Base-by-base conservation (phyloP, 805 yeast genomes). In the Metschnikowia hibisci region DNA sequence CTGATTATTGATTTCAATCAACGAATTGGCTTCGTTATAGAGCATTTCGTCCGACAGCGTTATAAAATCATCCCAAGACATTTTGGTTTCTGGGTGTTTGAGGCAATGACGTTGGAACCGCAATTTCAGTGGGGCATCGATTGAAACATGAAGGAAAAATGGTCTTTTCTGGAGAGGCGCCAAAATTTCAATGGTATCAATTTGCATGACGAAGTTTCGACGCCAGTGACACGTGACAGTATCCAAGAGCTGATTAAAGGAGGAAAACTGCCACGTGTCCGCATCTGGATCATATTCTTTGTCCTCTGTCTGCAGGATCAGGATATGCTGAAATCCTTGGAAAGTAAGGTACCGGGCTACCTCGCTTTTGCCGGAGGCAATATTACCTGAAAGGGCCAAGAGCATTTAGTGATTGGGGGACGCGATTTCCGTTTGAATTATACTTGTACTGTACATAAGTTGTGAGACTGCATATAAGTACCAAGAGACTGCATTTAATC, bases 61-160 rank as follows among this genome's bases (percentile, higher is more conserved):
- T n/a, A 71, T 60, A 51, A 79, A 73, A 35, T 63, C 61, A 31
- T 68, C 71, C 13, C 66, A 52, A 32, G 52, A 15, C 22, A 44
- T 32, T 9, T 43, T 31, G 18, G 37, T 31, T 6, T 44, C 47
- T 12, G 51, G 43, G 16, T 44, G 38, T 35, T 55, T 56, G 33
- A 54, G 39, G 29, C 48, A 42, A 52, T 58, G 63, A 16, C 79
- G 51, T 35, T 62, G 52, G 47, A 58, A 67, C 38, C 95, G 70
- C 28, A 76, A 50, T 10, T 57, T 56, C 11, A 80, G 53, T 1
- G 96, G 86, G 0, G 96, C 87, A 54, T 87, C 95, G 2, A 87
- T 69, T 5, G 87, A 74, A 3, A 90, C 53, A 58, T 88, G 96
- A 18, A 88, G 72, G 57, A 89, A 88, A 58, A 87, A 90, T 0